Evolutionary conservation across 495 filamentous ascomycete genomes (phyloP).

Genomic region (Penicillium paxilli): DNA sequence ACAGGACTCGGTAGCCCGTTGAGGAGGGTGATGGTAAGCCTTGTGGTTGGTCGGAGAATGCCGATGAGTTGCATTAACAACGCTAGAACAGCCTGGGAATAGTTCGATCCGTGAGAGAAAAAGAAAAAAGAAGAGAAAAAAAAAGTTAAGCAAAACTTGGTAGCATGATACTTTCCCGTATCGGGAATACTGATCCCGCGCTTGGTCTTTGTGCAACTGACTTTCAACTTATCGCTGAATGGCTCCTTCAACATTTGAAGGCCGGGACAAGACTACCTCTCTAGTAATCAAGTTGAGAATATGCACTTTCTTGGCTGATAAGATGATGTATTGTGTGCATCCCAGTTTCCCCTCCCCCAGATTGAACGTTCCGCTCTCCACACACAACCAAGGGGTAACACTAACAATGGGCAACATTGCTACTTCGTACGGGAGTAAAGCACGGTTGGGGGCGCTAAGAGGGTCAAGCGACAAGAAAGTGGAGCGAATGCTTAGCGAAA

Average conservation of each 20-base stretch:
- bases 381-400: too few species aligned
- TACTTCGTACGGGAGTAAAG: too few species aligned
- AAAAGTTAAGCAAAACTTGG: background rate
- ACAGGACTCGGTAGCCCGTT: constrained; percentile 8
- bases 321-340: background rate
- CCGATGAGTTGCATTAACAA: constrained; percentile 1
- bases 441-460: constrained; percentile 1
- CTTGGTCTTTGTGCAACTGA: background rate
- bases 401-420: background rate
- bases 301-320: background rate
- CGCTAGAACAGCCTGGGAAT: background rate
- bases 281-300: background rate
- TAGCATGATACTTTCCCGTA: constrained; percentile 4
- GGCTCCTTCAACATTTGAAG: background rate
- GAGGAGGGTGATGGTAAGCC: background rate
- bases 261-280: constrained; percentile 9
- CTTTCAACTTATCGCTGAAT: background rate
- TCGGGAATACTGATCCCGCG: constrained; percentile 12
- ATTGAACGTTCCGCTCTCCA: constrained; percentile 1
- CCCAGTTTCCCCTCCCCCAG: background rate
- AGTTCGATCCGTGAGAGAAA: background rate
- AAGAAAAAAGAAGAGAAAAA: background rate
- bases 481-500: constrained; percentile 15
- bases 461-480: constrained; percentile 2
- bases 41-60: constrained; percentile 7